Evolutionary conservation across 768 basidiomycete genomes (phyloP), one percentile per base, ranked within the genome.

Genomic region (Kockovaella imperatae): DNA sequence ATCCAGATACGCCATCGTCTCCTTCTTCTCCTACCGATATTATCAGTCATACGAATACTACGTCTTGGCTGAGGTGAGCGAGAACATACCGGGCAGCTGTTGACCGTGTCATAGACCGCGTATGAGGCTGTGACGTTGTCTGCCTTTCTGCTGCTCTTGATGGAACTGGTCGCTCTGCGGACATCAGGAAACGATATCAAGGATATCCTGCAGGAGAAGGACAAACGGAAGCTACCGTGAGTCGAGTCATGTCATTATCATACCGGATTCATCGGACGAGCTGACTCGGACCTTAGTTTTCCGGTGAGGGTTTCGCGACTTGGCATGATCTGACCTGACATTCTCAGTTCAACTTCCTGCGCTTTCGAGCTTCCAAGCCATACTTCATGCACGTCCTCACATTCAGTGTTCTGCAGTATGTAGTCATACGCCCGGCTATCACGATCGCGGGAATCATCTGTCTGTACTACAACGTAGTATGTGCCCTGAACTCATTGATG

Each of bases 331-430:
- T 8, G 20, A 14, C 18, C 29, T 23, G 21, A 42, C 43, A 14
- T n/a, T 1, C 5, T 3, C 63, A 87, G 84, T 80, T 89, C 57
- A 86, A 85, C 67, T 87, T 76, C 62, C 86, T 80, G 80, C 75
- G 83, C 35, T 57, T 48, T 35, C 53, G 50, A 47, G 44, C 49
- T 3, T 52, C 35, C 2, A 57, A 85, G 80, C 75, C 83, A 2
- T 88, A 91, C 72, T 93, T 93, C 67, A 86, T 91, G 54, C 54
- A 54, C 53, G 55, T 42, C 29, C 40, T 61, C 29, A 61, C 87
- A 80, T 91, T 87, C 86, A 75, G 79, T 32, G 88, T 93, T 5
- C 72, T 95, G 50, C 90, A 95, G 78, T 93, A 89, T 65, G 81
- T 86, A 20, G 78, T 88, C 49, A 73, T 89, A 35, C 77, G 84